Evolutionary conservation across 2,329 filamentous ascomycete species (phyloP), one percentile per base, ranked within the genome.

Genomic region (Didymella segeticola): DNA sequence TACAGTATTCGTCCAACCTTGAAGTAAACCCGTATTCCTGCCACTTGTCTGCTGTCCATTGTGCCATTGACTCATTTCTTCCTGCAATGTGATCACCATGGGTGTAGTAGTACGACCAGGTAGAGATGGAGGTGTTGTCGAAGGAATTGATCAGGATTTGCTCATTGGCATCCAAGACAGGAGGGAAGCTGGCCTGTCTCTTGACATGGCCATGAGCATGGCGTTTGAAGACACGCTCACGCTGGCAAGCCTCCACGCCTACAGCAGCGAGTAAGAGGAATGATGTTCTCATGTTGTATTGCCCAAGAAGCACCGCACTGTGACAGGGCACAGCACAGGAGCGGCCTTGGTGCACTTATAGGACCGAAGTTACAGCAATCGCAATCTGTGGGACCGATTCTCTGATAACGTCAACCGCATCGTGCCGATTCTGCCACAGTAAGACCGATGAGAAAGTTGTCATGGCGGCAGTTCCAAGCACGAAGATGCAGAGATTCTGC

Each of bases 141-240:
- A 78, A 77, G 2, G 75, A 77, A 45, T 74, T 69, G 27, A 75
- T 54, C 37, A 78, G 61, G n/a, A 76, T 66, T 42, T 73, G 62
- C 53, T 78, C 76, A 42, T 76, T 67, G 1, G 66, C 50, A 34
- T 74, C 70, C 31, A 76, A 57, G 0, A 63, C 61, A 10, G 72
- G 71, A 17, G 73, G 72, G 36, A 74, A 74, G 2, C 64, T 61
- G 5, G 34, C 54, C 29, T 73, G 68, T 26, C 70, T 65, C 51
- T 72, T 73, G 15, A 64, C 53, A 53, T 64, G 61, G 14, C 43
- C 50, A 39, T 68, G 64, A 23, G 56, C 45, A 41, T 66, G 64
- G 20, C 60, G 56, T 14, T 61, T 59, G 45, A 68, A 62, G 14
- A 53, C 54, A 42, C 63, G 63, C 53, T 74, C 71, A 43, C 70